Base-by-base conservation (phyloP, 495 filamentous ascomycete genomes). In the Geoglossum glabrum region DNA sequence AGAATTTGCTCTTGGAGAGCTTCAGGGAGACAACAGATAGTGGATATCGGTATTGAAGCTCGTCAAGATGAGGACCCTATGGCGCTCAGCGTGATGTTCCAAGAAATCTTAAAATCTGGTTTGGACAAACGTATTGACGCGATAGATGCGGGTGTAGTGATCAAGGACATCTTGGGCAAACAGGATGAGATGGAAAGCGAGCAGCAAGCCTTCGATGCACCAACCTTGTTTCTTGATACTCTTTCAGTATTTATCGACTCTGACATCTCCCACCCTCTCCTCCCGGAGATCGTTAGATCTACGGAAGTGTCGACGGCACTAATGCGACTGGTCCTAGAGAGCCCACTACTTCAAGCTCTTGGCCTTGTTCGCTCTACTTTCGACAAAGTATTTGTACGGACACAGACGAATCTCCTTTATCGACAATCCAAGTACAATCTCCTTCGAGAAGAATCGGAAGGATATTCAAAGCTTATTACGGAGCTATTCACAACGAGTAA, bases 371-470 rank as follows among this genome's bases (percentile, higher is more conserved):
- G 87, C n/a, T 79, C 82, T 4, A 86, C 82, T 0, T 99, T 96
- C 65, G 72, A 76, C n/a, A 79, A 82, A 52, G 80, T 90, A 64
- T 84, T 81, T 3, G 85, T 94, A 60, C 82, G 90, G 55, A 87
- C 93, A 61, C 82, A 87, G 56, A 99, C 93, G 8, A 88, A 92
- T 63, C 70, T 90, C 19, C 79, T 97, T 1, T 99, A 99, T 64
- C 84, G 88, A 49, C 93, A 97, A 66, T 86, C 88, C 0, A 96
- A 93, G 65, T 95, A 95, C 72, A 99, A 99, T 64, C 73, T 99
- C 1, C 73, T 99, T 19, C 79, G 93, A 31, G 93, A 99, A 73
- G 93, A 99, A 69, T 85, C 87, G 0, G 93, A 99, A 69, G 93
- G 93, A 31, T 99, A 90, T 64, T 83, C 78, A 17, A 95, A 95